phyloP scores from a whole-genome alignment of 192 early-diverging fungal genomes.

The Jimgerdemannia lactiflua region DNA sequence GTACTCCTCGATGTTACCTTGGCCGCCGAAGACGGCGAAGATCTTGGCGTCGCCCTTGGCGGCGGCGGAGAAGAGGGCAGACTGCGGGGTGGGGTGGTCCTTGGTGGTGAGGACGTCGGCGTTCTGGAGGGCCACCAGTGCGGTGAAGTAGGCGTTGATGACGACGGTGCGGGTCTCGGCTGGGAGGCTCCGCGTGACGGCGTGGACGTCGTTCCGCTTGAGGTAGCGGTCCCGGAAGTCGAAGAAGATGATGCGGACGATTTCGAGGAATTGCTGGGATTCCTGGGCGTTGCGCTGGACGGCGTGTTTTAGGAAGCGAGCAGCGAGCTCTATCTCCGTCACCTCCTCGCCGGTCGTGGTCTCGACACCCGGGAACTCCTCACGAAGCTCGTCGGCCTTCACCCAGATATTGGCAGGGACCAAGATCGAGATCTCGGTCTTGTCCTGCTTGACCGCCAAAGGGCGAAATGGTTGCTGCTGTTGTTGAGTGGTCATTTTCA shows the following conservation, averaged over 20 bases:
- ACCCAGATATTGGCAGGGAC: constrained; percentile 87
- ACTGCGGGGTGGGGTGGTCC: constrained; percentile 38
- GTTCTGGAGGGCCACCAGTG: constrained; percentile 61
- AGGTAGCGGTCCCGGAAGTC: constrained; percentile 74
- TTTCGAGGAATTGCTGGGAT: constrained; percentile 61
- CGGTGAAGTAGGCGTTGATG: constrained; percentile 77
- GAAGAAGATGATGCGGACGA: constrained; percentile 67
- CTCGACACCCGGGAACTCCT: constrained; percentile 55
- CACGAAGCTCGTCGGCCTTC: constrained; percentile 80
- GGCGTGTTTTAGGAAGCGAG: constrained; percentile 68
- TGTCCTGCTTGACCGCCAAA: constrained; percentile 74
- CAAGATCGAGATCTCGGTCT: constrained; percentile 77
- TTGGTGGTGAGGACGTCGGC: constrained; percentile 26
- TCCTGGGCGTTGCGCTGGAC: constrained; percentile 34
- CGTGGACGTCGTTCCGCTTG: constrained; percentile 82
- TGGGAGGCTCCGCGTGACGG: constrained; percentile 53
- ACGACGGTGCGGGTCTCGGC: constrained; percentile 57
- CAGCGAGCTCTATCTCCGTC: constrained; percentile 68
- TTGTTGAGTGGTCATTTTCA: background rate
- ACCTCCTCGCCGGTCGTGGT: constrained; percentile 54
- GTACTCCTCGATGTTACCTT: constrained; percentile 94
- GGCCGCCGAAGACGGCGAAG: constrained; percentile 93
- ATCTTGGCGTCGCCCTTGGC: constrained; percentile 54
- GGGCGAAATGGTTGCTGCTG: constrained; percentile 57
- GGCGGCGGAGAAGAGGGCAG: constrained; percentile 73